Percentiles rank a stretch among this genome's conserved stretches.
Conservation (phyloP, 148 eudicot species). For the Spergularia bocconei region DNA sequence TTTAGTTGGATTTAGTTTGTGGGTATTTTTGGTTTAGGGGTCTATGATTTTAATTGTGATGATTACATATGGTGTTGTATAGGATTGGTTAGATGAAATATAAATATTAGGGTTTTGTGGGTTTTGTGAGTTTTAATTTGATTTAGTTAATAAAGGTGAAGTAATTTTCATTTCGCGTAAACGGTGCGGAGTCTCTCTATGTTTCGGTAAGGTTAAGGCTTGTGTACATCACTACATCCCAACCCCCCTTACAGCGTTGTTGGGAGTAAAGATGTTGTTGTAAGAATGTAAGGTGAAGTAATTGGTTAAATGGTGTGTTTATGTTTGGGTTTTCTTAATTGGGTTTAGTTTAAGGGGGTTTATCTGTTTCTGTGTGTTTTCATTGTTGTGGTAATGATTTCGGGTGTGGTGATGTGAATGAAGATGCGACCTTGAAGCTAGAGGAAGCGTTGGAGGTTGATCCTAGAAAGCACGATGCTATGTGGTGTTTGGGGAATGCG, state of each 20-base stretch:
- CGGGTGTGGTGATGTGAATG: conserved; percentile 2
- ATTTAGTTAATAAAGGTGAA: background rate
- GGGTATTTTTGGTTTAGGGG: too few species aligned
- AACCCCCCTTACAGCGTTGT: too few species aligned
- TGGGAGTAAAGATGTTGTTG: too few species aligned
- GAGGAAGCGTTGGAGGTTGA: conserved; percentile 45
- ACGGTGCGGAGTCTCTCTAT: too few species aligned
- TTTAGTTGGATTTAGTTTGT: too few species aligned
- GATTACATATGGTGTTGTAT: background rate
- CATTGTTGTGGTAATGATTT: background rate
- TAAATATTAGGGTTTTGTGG: background rate
- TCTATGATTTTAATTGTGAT: background rate
- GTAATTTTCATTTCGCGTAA: too few species aligned
- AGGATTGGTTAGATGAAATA: background rate
- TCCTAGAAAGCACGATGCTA: conserved; percentile 40
- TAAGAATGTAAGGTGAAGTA: too few species aligned
- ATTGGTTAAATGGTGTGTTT: too few species aligned
- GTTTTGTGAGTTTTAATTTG: background rate
- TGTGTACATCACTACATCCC: too few species aligned
- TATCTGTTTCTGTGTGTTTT: background rate
- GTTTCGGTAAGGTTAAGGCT: too few species aligned
- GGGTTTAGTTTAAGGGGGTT: background rate
- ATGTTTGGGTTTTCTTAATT: background rate
- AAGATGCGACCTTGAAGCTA: conserved; percentile 42
- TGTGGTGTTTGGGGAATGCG: conserved; percentile 52